A percentile compares a stretch with the other conserved stretches of the same genome.
These are phyloP conservation scores for Candida krabiensis DNA, from an alignment of 805 yeast species.

Conservation along the genomic window DNA sequence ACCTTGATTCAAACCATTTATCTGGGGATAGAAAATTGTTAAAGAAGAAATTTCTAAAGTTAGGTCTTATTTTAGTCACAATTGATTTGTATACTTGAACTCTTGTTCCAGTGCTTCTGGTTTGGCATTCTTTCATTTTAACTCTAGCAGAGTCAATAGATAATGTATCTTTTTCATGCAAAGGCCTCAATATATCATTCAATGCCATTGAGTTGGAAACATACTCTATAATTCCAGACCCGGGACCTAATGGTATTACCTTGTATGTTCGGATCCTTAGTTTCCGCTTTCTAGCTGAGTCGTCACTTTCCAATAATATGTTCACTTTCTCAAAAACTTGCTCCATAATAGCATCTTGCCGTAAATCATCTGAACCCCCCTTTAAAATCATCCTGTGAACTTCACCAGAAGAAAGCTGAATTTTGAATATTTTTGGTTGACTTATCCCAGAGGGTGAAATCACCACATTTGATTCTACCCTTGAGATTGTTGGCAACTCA, in stretches of 20 bases:
- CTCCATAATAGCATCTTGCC: slow-evolving; percentile 98
- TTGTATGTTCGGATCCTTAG: slow-evolving; percentile 78
- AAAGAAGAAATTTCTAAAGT: slow-evolving; percentile 67
- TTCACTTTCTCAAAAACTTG: slow-evolving; percentile 92
- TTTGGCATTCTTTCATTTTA: slow-evolving; percentile 60
- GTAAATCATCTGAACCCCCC: slow-evolving; percentile 84
- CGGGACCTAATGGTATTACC: slow-evolving; percentile 87
- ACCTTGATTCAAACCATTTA: slow-evolving; percentile 69
- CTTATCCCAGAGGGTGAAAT: slow-evolving; percentile 86
- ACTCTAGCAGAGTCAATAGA: slow-evolving; percentile 58
- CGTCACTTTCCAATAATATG: slow-evolving; percentile 54
- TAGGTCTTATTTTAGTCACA: slow-evolving; percentile 57
- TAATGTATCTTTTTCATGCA: slow-evolving; percentile 57
- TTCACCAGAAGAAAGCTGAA: slow-evolving; percentile 58
- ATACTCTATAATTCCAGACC: slow-evolving; percentile 86
- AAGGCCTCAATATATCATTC: slow-evolving; percentile 61
- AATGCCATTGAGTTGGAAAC: slow-evolving; percentile 75
- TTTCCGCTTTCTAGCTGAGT: slow-evolving; percentile 54
- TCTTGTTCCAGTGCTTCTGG: slow-evolving; percentile 43
- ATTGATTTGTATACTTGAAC: slow-evolving; percentile 48
- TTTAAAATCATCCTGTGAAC: slow-evolving; percentile 65
- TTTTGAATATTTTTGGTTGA: slow-evolving; percentile 74
- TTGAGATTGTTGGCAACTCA: slow-evolving; percentile 34
- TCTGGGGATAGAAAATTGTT: slow-evolving; percentile 65
- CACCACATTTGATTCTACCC: slow-evolving; percentile 44